phyloP scores from a whole-genome alignment of 2,329 filamentous ascomycete species.

The Scolecobasidium constrictum region DNA sequence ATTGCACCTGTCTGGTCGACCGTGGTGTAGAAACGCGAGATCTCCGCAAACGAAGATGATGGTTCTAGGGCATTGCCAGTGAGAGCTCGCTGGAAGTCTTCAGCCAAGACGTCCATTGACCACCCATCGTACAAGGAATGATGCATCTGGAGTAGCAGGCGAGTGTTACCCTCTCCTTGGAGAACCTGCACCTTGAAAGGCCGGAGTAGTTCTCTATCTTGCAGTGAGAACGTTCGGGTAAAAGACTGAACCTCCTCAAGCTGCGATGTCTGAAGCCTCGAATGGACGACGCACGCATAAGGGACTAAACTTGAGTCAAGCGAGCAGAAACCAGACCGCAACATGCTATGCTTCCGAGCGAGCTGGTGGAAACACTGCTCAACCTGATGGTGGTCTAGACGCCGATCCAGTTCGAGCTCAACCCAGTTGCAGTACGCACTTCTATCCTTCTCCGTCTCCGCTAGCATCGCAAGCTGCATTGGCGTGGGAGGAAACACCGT shows the following conservation, averaged over 20 bases:
- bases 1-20: constrained; percentile 1
- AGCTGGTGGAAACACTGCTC: constrained; percentile 19
- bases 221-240: constrained; percentile 28
- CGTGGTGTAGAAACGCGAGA: constrained; percentile 4
- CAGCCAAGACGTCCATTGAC: constrained; percentile 66
- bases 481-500: constrained; percentile 53
- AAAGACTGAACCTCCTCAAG: constrained; percentile 32
- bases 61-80: neutral
- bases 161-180: constrained; percentile 14
- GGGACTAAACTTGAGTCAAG: constrained; percentile 30
- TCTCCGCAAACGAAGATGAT: constrained; percentile 1
- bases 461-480: constrained; percentile 70
- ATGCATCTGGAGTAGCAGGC: constrained; percentile 51
- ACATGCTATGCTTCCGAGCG: constrained; percentile 45
- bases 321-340: constrained; percentile 65
- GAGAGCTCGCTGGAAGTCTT: constrained; percentile 42
- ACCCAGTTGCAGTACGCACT: constrained; percentile 70
- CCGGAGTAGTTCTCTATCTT: constrained; percentile 34
- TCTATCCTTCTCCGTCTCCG: constrained; percentile 52
- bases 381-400: constrained; percentile 29
- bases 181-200: constrained; percentile 54
- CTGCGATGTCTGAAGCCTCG: constrained; percentile 31
- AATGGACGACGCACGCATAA: constrained; percentile 57
- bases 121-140: constrained; percentile 90
- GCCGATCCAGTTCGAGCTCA: constrained; percentile 45